Conservation (phyloP, 306 rosid genomes). For the Citrullus colocynthis region DNA sequence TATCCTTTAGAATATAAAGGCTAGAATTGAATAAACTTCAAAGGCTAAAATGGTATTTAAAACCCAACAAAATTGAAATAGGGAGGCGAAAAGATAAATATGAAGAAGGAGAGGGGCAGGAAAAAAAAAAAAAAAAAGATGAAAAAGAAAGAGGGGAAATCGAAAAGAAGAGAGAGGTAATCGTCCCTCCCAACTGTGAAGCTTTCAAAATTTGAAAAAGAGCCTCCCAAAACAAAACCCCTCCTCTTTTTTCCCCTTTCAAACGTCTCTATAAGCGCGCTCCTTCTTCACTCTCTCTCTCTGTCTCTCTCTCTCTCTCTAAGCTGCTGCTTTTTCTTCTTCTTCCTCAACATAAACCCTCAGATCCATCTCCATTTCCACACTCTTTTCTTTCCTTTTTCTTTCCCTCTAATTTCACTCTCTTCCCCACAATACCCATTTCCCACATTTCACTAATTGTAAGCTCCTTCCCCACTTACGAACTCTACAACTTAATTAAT, state of each 20-base stretch:
- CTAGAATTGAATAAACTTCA: too few relatives aligned
- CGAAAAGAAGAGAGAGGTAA: slow-evolving; percentile 6
- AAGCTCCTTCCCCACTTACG: not conserved
- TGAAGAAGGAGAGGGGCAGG: too few relatives aligned
- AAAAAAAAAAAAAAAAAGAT: not conserved
- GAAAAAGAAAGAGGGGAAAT: not conserved
- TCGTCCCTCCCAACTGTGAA: not conserved
- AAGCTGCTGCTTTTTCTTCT: not conserved
- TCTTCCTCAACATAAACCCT: not conserved
- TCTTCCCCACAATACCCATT: not conserved
- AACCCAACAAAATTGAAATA: too few relatives aligned
- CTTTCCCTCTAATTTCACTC: not conserved
- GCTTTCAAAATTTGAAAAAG: slow-evolving; percentile 4
- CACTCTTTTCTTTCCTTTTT: not conserved
- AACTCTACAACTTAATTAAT: not conserved
- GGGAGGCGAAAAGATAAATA: too few relatives aligned
- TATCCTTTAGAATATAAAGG: too few relatives aligned
- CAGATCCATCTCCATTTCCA: not conserved
- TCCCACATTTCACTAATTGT: not conserved
- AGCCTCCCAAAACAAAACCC: not conserved
- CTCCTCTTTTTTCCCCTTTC: not conserved
- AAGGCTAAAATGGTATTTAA: too few relatives aligned
- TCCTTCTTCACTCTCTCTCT: not conserved
- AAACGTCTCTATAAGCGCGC: not conserved
- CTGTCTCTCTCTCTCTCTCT: not conserved